Percentiles rank a stretch among this genome's conserved stretches.
Conservation (phyloP, 2,329 filamentous ascomycete genomes). For the Colletotrichum spaethianum region DNA sequence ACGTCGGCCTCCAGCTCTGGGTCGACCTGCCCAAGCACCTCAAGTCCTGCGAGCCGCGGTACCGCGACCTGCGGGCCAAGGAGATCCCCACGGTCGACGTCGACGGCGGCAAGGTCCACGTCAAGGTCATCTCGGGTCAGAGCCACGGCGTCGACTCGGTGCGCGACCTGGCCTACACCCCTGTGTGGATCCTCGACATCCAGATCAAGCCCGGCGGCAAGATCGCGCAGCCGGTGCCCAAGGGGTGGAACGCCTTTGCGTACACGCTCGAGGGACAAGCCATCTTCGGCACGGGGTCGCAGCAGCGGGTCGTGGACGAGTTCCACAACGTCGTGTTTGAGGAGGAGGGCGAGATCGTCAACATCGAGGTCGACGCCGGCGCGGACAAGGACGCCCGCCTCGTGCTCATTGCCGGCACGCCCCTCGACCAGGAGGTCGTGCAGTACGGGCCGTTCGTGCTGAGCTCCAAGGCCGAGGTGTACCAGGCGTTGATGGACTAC, state of each 20-base stretch:
- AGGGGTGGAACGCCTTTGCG: slow-evolving; percentile 90
- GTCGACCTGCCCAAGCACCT: slow-evolving; percentile 87
- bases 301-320: slow-evolving; percentile 70
- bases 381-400: slow-evolving; percentile 73
- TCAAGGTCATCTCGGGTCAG: slow-evolving; percentile 93
- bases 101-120: slow-evolving; percentile 80
- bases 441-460: slow-evolving; percentile 92
- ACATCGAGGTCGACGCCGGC: slow-evolving; percentile 76
- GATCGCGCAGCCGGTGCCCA: slow-evolving; percentile 81
- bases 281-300: slow-evolving; percentile 69
- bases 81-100: slow-evolving; percentile 85
- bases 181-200: slow-evolving; percentile 95
- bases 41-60: slow-evolving; percentile 92
- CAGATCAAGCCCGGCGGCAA: slow-evolving; percentile 84
- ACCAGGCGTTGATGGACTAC: slow-evolving; percentile 83
- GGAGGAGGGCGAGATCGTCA: slow-evolving; percentile 81
- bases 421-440: slow-evolving; percentile 84
- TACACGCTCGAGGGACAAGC: slow-evolving; percentile 86
- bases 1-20: slow-evolving; percentile 94
- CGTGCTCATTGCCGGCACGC: slow-evolving; percentile 83
- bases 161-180: slow-evolving; percentile 93
- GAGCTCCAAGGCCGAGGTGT: slow-evolving; percentile 78
- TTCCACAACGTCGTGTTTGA: slow-evolving; percentile 95
- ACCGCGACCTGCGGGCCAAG: slow-evolving; percentile 83
- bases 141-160: slow-evolving; percentile 88